phyloP scores from a whole-genome alignment of 1,284 basidiomycete genomes.

The Ustilago tritici region DNA sequence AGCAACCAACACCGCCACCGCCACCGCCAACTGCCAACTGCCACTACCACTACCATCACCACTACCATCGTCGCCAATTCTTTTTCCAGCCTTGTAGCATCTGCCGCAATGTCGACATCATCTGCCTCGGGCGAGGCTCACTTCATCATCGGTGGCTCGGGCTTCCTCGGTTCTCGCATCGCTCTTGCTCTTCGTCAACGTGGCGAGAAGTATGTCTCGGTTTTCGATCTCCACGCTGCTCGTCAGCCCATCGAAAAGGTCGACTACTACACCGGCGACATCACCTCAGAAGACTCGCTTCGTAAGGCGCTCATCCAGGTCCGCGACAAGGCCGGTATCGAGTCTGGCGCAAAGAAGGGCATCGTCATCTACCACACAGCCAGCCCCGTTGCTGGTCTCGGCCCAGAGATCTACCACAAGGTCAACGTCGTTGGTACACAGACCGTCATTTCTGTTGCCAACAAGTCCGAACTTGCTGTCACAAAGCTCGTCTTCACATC shows the following conservation, averaged over 20 bases:
- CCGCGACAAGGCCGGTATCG: constrained; percentile 43
- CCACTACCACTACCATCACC: background rate
- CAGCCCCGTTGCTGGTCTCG: constrained; percentile 80
- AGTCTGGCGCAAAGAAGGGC: constrained; percentile 37
- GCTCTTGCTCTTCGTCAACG: constrained; percentile 62
- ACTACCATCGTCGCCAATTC: constrained; percentile 9
- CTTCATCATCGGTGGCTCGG: constrained; percentile 67
- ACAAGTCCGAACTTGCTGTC: constrained; percentile 74
- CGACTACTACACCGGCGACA: constrained; percentile 64
- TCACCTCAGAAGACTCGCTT: constrained; percentile 55
- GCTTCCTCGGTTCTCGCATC: constrained; percentile 67
- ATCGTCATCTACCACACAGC: constrained; percentile 87
- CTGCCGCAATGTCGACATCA: constrained; percentile 60
- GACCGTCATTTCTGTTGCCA: constrained; percentile 82
- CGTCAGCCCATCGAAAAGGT: constrained; percentile 56
- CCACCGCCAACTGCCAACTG: background rate
- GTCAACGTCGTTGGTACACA: constrained; percentile 95
- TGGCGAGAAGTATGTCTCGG: constrained; percentile 64
- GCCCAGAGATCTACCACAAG: constrained; percentile 82
- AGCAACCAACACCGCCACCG: constrained; percentile 1
- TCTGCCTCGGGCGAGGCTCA: constrained; percentile 64
- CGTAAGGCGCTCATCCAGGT: constrained; percentile 47
- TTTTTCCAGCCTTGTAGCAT: background rate
- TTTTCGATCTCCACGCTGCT: constrained; percentile 60
- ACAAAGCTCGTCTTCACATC: constrained; percentile 94